Evolutionary conservation across 495 filamentous ascomycete species (phyloP), one percentile per base, ranked within the genome.

Genomic region (Usnea hakonensis): DNA sequence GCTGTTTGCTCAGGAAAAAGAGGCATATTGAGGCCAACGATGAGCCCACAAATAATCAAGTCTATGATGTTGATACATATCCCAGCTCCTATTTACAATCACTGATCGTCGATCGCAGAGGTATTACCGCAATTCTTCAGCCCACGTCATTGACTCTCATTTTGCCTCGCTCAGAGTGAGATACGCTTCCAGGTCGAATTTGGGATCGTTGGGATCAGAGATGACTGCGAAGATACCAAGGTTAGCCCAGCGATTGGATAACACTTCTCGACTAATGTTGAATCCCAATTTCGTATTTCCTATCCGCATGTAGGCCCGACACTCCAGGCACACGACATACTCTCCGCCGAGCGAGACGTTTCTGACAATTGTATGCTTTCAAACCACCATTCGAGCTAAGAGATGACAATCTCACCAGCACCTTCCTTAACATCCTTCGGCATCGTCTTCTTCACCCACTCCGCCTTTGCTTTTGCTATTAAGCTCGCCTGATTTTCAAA

Each of bases 131-230:
- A 28, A 52, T 13, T 28, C 23, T 50, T 14, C 16, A 32, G 13
- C 23, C 32, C 54, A 36, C 16, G 19, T 19, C 54, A 57, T 38
- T 30, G 48, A 36, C n/a, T 33, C 4, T 64, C 26, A 82, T 75
- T 79, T 76, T n/a, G 71, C 68, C 71, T 83, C 77, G 60, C 79
- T 80, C 66, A 82, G 76, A 64, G 85, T 85, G 71, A 96, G 71
- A 75, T 84, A 92, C 53, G 86, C 85, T 78, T 96, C 92, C 58
- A 97, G 79, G 73, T 98, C 90, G 79, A 97, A 97, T 66, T 87
- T 86, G 66, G 89, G 82, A 72, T 92, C 86, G 63, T 85, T 83
- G 57, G 88, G 87, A 76, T 97, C 89, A 72, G 87, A 85, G 76
- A 93, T 85, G 63, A 92, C 90, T 95, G 73, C 67, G 67, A 32